Evolutionary conservation across 805 yeast species (phyloP).

Genomic region (Saccharomycopsis synnaedendra): DNA sequence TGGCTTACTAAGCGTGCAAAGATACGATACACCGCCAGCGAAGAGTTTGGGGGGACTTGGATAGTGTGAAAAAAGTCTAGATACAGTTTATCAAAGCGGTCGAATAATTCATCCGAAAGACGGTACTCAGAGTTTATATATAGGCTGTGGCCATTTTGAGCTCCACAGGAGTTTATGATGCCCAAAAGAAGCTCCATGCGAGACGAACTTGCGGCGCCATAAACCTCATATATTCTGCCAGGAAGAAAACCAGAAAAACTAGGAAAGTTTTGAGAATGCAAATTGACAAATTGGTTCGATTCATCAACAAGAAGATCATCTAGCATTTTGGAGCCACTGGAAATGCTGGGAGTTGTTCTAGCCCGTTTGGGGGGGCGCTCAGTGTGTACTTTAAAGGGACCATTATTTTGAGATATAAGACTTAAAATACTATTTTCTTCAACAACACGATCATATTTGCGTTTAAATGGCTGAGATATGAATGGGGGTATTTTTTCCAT

Average conservation of each 20-base stretch:
- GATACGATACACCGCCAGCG: not conserved
- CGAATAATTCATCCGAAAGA: not conserved
- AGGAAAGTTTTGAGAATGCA: too few species aligned
- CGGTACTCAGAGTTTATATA: constrained; percentile 10
- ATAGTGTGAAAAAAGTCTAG: not conserved
- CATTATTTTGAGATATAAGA: too few species aligned
- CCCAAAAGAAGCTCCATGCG: not conserved
- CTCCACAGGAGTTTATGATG: not conserved
- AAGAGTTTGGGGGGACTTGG: not conserved
- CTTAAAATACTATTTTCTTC: too few species aligned
- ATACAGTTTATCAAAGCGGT: not conserved
- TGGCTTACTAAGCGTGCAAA: not conserved
- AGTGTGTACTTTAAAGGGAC: too few species aligned
- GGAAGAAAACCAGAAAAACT: constrained; percentile 3
- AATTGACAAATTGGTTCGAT: not conserved
- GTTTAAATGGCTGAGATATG: too few species aligned
- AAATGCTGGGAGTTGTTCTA: not conserved
- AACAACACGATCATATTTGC: too few species aligned
- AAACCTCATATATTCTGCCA: constrained; percentile 14
- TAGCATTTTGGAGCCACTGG: not conserved
- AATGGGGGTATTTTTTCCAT: too few species aligned
- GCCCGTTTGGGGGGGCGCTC: too few species aligned
- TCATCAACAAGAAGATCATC: not conserved
- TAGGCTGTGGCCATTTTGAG: constrained; percentile 1
- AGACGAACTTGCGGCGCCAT: constrained; percentile 8